Evolutionary conservation across 2,329 filamentous ascomycete genomes (phyloP), one percentile per base, ranked within the genome.

Genomic region (Venturia pyrina): DNA sequence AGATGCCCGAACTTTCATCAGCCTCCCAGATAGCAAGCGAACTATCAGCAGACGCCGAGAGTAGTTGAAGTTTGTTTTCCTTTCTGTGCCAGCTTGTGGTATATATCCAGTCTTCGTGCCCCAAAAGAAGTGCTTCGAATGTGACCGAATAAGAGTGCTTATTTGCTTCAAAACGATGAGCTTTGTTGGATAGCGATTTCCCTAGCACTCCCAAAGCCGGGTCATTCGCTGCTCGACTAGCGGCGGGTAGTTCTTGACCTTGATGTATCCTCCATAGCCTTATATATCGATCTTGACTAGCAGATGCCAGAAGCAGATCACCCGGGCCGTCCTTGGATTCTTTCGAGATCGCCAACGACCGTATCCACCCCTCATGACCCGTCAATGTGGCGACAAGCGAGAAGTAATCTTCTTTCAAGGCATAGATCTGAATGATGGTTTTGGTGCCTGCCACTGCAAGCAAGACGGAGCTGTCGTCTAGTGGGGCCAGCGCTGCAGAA

Each of bases 71-170:
- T 67, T 82, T 85, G 62, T 75, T 77, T 67, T 80, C 77, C 17
- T 77, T 72, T 56, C 79, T 80, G 67, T 84, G 83, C 93, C 93
- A 97, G 65, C 82, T 81, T 1, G 90, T 88, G 66, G 90, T 96
- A 76, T 96, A 98, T 66, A 99, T 93, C 95, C 95, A 99, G 73
- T 99, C 95, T 74, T 99, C 95, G 73, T 99, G 95, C 10, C 95
- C 95, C 2, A 99, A 84, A 6, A 99, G 83, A 2, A 99, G 81
- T 0, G 95, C 95, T 75, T 99, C 95, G 70, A 99, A 98, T 0
- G 92, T 96, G 66, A 96, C 82, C 7, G 89, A 90, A 75, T 90
- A 93, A 69, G 88, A 87, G 4, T 79, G 80, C 0, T 78, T 81
- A 0, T 78, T 80, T 2, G 85, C 82, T 53, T 84, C 83, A 67